Evolutionary conservation across 305 asterid genomes (phyloP).

Genomic region (Coffea humblotiana): DNA sequence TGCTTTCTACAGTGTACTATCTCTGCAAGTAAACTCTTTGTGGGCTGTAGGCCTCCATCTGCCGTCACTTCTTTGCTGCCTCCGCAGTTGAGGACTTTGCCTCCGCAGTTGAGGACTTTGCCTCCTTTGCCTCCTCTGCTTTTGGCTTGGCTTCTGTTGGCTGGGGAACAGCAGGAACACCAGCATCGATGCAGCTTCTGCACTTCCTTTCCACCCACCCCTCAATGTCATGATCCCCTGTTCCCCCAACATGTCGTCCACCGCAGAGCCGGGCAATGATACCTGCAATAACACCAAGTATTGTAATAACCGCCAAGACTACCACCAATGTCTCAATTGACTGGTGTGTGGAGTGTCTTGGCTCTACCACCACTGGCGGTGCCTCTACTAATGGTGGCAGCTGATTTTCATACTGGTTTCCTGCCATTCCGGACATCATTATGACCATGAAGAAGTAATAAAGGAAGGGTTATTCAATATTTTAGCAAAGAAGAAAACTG

Average conservation of each 20-base stretch:
- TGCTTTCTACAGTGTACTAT: neutral
- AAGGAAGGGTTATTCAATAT: neutral
- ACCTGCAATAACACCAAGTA: slow-evolving; percentile 70
- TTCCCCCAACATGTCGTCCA: slow-evolving; percentile 61
- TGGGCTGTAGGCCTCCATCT: neutral
- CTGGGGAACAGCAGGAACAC: slow-evolving; percentile 42
- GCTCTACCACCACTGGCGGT: slow-evolving; percentile 42
- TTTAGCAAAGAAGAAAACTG: neutral
- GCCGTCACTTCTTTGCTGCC: slow-evolving; percentile 39
- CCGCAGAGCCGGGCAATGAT: slow-evolving; percentile 76
- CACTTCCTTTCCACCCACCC: slow-evolving; percentile 78
- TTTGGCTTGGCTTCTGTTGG: slow-evolving; percentile 30
- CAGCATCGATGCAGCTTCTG: slow-evolving; percentile 34
- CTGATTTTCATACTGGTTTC: slow-evolving; percentile 27
- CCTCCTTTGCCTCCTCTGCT: slow-evolving; percentile 42
- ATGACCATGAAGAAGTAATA: neutral
- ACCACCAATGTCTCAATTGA: slow-evolving; percentile 83
- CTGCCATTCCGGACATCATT: slow-evolving; percentile 14
- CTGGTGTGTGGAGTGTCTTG: slow-evolving; percentile 41
- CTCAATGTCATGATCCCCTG: slow-evolving; percentile 70
- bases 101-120: slow-evolving; percentile 36
- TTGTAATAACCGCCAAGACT: slow-evolving; percentile 71
- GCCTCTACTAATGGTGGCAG: slow-evolving; percentile 65
- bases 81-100: slow-evolving; percentile 35
- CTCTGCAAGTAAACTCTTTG: slow-evolving; percentile 1